These are phyloP conservation scores for Pyrenochaeta sp. DNA, from an alignment of 2,329 filamentous ascomycete species.

Conservation along the genomic window DNA sequence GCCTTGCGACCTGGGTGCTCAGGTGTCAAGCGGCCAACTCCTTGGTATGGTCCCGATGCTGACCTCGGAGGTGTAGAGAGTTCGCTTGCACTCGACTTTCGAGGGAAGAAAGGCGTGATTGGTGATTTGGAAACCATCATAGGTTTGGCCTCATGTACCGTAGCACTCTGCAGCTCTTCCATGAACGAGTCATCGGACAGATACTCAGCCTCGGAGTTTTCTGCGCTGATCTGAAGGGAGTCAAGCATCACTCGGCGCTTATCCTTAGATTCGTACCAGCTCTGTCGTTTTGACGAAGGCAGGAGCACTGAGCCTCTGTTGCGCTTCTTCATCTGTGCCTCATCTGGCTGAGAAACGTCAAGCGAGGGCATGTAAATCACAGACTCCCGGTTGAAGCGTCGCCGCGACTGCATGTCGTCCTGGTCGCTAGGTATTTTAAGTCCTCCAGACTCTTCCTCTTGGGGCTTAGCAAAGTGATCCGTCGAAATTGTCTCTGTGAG, in stretches of 20 bases:
- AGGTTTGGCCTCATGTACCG: conserved; percentile 82
- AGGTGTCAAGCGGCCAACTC: conserved; percentile 33
- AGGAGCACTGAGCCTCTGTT: conserved; percentile 42
- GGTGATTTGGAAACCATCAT: conserved; percentile 79
- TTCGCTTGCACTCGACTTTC: conserved; percentile 37
- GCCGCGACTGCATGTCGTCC: conserved; percentile 23
- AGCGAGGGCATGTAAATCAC: conserved; percentile 38
- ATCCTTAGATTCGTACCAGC: conserved; percentile 44
- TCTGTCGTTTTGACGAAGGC: conserved; percentile 30
- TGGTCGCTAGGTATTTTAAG: conserved; percentile 25
- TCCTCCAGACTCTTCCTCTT: conserved; percentile 27
- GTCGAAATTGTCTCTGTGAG: conserved; percentile 14
- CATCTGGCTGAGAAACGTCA: conserved; percentile 21
- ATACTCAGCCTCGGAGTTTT: conserved; percentile 57
- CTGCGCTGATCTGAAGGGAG: conserved; percentile 47
- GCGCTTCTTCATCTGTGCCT: conserved; percentile 26
- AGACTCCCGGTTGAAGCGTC: conserved; percentile 43
- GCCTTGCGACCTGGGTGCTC: conserved; percentile 38
- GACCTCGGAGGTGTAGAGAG: conserved; percentile 37
- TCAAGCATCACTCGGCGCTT: conserved; percentile 53
- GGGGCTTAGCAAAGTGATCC: conserved; percentile 13
- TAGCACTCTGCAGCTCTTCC: conserved; percentile 84
- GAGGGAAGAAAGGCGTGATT: conserved; percentile 69
- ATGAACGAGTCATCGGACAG: conserved; percentile 82
- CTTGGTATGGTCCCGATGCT: conserved; percentile 49